Evolutionary conservation across 306 rosid species (phyloP), one percentile per base, ranked within the genome.

Genomic region (Prosopis cineraria): DNA sequence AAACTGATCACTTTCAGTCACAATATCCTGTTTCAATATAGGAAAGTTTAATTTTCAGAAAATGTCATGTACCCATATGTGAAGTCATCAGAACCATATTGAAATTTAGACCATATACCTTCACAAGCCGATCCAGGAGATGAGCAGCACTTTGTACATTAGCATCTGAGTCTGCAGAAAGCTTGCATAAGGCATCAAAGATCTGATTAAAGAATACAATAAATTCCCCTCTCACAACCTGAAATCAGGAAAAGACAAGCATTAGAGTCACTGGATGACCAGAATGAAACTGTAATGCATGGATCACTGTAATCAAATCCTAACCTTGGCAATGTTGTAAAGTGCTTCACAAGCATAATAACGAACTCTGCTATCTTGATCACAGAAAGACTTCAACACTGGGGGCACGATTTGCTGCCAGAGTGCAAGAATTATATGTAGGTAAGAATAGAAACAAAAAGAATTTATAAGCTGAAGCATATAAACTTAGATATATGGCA

Each of bases 181-280:
- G 99, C 91, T 93, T 96, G 85, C 99, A 96, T 63, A 96, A 83
- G 76, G 98, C 97, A 88, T 96, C 99, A 88, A 96, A 96, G 76
- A 96, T 96, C 88, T 93, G 81, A 85, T 96, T 96, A 84, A 96
- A 96, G 93, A 93, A 96, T 84, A 93, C 53, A 80, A 96, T 93
- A 74, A 96, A 96, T 60, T 96, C 99, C 81, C 99, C 99, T 84
- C 99, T 93, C 59, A 96, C 99, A 85, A 96, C 99, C 99, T 95
- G 91, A 47, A 53, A 82, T 36, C 79, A 83, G 68, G 50, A 30
- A 65, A 84, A 76, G 53, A 63, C 45, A 45, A 36, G 68, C 83
- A 84, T 88, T 76, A 85, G 70, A 76, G 47, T 64, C 59, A 44
- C 77, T 24, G 85, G 48, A 62, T 74, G 59, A 65, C 67, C 65